phyloP scores from a whole-genome alignment of 176 grass and related monocot species.

The Avena sativa region DNA sequence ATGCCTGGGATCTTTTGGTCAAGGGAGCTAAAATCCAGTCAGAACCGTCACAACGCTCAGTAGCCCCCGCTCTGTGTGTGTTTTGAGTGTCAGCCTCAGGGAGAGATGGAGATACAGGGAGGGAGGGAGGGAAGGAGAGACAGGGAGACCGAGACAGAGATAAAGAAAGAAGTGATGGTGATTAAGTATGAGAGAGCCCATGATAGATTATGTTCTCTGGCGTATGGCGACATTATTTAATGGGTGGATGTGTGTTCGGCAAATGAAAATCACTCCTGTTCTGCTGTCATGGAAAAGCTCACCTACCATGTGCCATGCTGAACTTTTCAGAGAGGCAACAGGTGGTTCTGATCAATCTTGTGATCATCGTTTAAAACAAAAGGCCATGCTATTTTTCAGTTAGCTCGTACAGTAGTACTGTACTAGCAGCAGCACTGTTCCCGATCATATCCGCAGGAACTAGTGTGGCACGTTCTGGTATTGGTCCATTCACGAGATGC shows the following conservation, averaged over 20 bases:
- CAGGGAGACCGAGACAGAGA: neutral
- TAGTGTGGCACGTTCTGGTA: neutral
- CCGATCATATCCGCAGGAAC: conserved; percentile 25
- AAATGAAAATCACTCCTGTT: conserved; percentile 51
- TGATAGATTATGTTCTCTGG: conserved; percentile 41
- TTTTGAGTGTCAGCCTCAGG: conserved; percentile 17
- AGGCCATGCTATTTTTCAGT: conserved; percentile 16
- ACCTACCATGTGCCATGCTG: conserved; percentile 64
- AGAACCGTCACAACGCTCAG: conserved; percentile 25
- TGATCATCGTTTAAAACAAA: conserved; percentile 51
- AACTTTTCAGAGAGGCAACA: conserved; percentile 58
- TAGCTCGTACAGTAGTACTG: neutral
- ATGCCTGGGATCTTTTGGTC: conserved; percentile 42
- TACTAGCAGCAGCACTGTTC: conserved; percentile 30
- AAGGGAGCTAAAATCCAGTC: conserved; percentile 48
- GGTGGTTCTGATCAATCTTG: conserved; percentile 46
- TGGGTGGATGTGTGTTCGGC: conserved; percentile 49
- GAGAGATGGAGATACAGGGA: neutral
- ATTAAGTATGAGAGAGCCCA: conserved; percentile 49
- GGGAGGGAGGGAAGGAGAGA: neutral
- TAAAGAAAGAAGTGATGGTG: conserved; percentile 5
- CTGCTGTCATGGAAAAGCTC: conserved; percentile 46
- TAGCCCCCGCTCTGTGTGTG: neutral
- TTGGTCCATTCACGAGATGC: conserved; percentile 37
- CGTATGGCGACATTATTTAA: conserved; percentile 53